Evolutionary conservation across 257 asterid species (phyloP).

Genomic region (Plectranthus barbatus): DNA sequence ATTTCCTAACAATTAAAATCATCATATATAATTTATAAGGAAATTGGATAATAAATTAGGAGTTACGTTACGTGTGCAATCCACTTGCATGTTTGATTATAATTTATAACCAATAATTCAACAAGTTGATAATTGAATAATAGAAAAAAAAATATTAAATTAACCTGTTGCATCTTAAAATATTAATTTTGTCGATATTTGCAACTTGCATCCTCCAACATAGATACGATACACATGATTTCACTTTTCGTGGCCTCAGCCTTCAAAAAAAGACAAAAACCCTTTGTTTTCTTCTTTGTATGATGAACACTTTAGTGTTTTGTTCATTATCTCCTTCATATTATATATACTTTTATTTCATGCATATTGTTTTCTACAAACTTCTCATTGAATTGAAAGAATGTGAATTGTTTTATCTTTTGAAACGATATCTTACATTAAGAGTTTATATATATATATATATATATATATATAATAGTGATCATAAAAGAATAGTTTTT

Average conservation of each 20-base stretch:
- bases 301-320: background rate
- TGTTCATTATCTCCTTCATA: background rate
- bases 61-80: slow-evolving; percentile 1
- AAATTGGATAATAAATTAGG: no score
- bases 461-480: no score
- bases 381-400: no score
- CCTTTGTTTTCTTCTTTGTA: background rate
- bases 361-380: no score
- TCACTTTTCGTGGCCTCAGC: background rate
- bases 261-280: slow-evolving; percentile 6
- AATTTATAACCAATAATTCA: background rate
- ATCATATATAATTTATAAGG: no score
- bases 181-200: background rate
- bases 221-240: background rate
- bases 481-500: no score
- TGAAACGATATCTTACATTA: no score
- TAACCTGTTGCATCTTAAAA: background rate
- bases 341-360: no score
- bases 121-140: slow-evolving; percentile 9
- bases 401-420: no score
- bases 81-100: slow-evolving; percentile 7
- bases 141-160: background rate
- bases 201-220: slow-evolving; percentile 18
- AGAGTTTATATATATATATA: no score
- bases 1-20: no score